A percentile compares a stretch with the other conserved stretches of the same genome.
Conservation (phyloP, 2,329 filamentous ascomycete species). For the Aspergillus sp. region DNA sequence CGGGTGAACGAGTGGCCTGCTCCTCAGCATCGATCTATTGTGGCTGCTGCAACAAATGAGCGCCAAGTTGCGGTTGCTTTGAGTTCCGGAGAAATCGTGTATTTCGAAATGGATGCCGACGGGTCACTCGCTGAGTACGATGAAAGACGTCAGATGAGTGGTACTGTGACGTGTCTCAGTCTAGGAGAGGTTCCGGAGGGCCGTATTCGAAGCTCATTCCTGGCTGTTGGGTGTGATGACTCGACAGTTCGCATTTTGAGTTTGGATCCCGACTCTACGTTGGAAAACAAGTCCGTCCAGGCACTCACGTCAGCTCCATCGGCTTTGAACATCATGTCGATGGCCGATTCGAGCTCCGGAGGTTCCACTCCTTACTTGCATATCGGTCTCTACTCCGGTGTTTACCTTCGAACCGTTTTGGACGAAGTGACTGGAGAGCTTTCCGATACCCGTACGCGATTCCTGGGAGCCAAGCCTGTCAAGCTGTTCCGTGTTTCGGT, state of each 20-base stretch:
- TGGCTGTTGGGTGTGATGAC: conserved; percentile 95
- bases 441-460: conserved; percentile 89
- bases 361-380: conserved; percentile 89
- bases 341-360: conserved; percentile 88
- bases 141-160: conserved; percentile 90
- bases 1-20: conserved; percentile 89
- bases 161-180: conserved; percentile 91
- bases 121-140: conserved; percentile 90
- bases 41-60: conserved; percentile 88
- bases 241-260: conserved; percentile 91
- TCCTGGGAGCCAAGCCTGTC: conserved; percentile 84
- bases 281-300: conserved; percentile 93
- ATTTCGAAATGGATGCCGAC: conserved; percentile 95
- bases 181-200: conserved; percentile 90
- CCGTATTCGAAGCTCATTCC: conserved; percentile 79
- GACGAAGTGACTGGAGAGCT: conserved; percentile 95
- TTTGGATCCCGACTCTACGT: conserved; percentile 79
- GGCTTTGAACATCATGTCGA: conserved; percentile 83
- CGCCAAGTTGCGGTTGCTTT: conserved; percentile 89
- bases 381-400: conserved; percentile 90
- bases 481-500: conserved; percentile 89
- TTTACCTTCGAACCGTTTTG: conserved; percentile 90
- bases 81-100: conserved; percentile 93
- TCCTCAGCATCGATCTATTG: conserved; percentile 90
- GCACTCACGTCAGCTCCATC: conserved; percentile 87